These are phyloP conservation scores for Coriaria nepalensis DNA, from an alignment of 306 rosid genomes.

Conservation along the genomic window DNA sequence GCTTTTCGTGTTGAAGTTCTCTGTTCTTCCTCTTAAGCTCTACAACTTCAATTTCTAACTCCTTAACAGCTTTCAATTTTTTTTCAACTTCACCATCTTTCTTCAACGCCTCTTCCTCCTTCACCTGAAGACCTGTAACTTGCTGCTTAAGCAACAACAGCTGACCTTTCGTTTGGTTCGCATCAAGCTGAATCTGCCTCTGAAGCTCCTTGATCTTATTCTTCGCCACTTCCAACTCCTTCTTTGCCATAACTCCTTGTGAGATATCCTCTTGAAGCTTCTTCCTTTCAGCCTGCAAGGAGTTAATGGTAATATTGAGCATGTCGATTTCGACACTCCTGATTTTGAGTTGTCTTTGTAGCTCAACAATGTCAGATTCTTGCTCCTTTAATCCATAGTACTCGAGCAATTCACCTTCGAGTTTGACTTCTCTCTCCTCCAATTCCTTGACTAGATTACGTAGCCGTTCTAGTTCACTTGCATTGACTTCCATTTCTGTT, in stretches of 20 bases:
- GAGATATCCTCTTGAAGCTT: slow-evolving; percentile 65
- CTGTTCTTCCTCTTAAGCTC: slow-evolving; percentile 77
- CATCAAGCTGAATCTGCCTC: slow-evolving; percentile 79
- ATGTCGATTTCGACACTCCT: slow-evolving; percentile 59
- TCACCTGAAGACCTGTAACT: slow-evolving; percentile 64
- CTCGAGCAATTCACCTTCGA: slow-evolving; percentile 82
- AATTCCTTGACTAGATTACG: slow-evolving; percentile 55
- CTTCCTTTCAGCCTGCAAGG: slow-evolving; percentile 80
- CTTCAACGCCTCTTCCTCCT: slow-evolving; percentile 62
- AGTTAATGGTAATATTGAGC: slow-evolving; percentile 69
- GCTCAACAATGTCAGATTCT: slow-evolving; percentile 52
- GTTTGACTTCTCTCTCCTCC: slow-evolving; percentile 92
- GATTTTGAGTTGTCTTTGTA: slow-evolving; percentile 63
- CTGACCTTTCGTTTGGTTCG: slow-evolving; percentile 80
- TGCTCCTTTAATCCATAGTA: slow-evolving; percentile 78
- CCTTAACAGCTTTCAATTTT: slow-evolving; percentile 63
- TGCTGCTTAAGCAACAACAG: slow-evolving; percentile 83
- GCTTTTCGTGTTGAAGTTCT: slow-evolving; percentile 77
- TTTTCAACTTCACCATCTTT: slow-evolving; percentile 62
- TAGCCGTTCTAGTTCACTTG: slow-evolving; percentile 54
- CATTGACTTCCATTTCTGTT: slow-evolving; percentile 70
- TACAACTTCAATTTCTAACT: slow-evolving; percentile 51
- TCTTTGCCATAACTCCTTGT: slow-evolving; percentile 41
- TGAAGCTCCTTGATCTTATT: slow-evolving; percentile 83
- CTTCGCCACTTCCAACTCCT: slow-evolving; percentile 72